Base-by-base conservation (phyloP, 2,329 filamentous ascomycete species). In the Monilinia fructigena region DNA sequence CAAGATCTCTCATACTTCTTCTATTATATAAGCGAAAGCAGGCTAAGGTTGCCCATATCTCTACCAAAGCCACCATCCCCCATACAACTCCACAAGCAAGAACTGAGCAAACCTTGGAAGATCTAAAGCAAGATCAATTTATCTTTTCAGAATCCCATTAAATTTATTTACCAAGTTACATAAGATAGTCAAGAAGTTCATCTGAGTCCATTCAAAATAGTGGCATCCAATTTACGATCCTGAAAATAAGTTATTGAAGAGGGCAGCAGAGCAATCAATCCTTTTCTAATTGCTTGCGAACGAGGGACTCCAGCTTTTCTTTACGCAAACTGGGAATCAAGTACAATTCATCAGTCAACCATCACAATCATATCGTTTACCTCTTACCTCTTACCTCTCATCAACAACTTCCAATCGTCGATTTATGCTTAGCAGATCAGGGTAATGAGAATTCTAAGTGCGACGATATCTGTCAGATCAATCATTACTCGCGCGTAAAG, bases 51-150 rank as follows among this genome's bases (percentile, higher is more conserved):
- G 59, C n/a, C 65, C 68, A 67, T 71, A 71, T 71, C 71, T 72
- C 70, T 68, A 66, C 67, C 53, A 68, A 69, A 68, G 63, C 63
- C 35, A 69, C 55, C 68, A 50, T 74, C 65, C 64, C 69, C 67
- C 65, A 66, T 73, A 72, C 73, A 74, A 71, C 70, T 71, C 67
- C 71, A 68, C 67, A 64, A 65, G 63, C 68, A 65, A 67, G 66
- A 67, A 71, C 68, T 55, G 52, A 63, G 28, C 47, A 47, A 47
- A 35, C 5, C 31, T 35, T 35, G 31, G 31, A 35, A 35, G 31
- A 35, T 35, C 31, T 7, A 35, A n/a, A 47, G 42, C 40, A 63
- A 63, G 26, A 54, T 52, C 60, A 35, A 20, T 54, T 10, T 35
- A 23, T 23, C 20, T 64, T 47, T 64, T 47, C 63, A 52, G 31